These are phyloP conservation scores for Penicillium soppii DNA, from an alignment of 495 filamentous ascomycete species.

Conservation along the genomic window DNA sequence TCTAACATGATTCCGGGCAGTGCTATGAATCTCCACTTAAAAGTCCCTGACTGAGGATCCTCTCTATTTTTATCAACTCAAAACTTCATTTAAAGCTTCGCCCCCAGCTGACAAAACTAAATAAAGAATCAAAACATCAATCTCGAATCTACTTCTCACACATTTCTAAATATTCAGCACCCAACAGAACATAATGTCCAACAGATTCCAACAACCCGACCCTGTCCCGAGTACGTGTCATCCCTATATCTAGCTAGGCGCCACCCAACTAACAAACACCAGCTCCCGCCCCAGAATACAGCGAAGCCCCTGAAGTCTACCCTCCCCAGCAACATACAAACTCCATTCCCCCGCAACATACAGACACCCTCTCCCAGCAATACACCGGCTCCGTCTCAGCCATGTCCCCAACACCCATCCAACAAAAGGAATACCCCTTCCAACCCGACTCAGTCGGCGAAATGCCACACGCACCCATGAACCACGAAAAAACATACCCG, in stretches of 20 bases:
- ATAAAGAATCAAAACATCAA: no score
- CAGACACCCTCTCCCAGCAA: not conserved
- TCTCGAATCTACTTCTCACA: no score
- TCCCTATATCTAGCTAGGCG: not conserved
- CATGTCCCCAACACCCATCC: not conserved
- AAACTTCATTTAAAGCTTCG: no score
- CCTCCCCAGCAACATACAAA: not conserved
- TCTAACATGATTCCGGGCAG: no score
- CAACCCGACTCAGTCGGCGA: slow-evolving; percentile 4
- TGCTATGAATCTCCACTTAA: no score
- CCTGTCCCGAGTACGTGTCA: not conserved
- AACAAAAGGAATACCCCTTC: not conserved
- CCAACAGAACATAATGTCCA: not conserved
- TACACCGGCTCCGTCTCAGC: no score
- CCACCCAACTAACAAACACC: not conserved
- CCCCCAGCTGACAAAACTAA: no score
- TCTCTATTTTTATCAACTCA: no score
- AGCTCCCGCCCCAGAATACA: slow-evolving; percentile 1
- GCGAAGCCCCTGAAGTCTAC: slow-evolving; percentile 6
- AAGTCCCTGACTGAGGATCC: no score
- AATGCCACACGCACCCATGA: not conserved
- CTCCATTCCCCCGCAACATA: not conserved
- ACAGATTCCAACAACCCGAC: not conserved
- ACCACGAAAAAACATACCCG: slow-evolving; percentile 17
- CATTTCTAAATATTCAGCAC: no score